A percentile compares a stretch with the other conserved stretches of the same genome.
phyloP scores from a whole-genome alignment of 441 rosid species.

The Arabidopsis lyrata region DNA sequence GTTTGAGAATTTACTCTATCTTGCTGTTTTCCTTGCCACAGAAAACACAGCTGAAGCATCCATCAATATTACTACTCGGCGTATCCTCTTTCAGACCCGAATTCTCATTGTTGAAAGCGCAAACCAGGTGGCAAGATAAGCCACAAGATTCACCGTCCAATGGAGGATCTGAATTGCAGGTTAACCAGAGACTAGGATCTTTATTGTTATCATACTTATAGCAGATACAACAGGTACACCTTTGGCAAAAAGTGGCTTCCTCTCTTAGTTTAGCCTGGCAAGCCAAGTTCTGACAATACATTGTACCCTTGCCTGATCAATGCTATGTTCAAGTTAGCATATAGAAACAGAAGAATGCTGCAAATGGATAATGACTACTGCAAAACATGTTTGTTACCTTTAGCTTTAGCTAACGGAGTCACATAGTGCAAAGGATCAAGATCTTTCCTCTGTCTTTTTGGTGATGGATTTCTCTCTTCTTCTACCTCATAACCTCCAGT shows the following conservation, averaged over 20 bases:
- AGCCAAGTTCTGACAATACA: slow-evolving; percentile 48
- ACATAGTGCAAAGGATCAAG: slow-evolving; percentile 46
- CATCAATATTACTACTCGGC: slow-evolving; percentile 27
- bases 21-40: slow-evolving; percentile 50
- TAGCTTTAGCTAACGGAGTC: neutral
- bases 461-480: slow-evolving; percentile 36
- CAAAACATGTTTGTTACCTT: slow-evolving; percentile 14
- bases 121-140: slow-evolving; percentile 52
- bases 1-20: slow-evolving; percentile 38
- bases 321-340: slow-evolving; percentile 1
- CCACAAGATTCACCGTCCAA: slow-evolving; percentile 51
- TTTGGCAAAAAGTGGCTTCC: slow-evolving; percentile 47
- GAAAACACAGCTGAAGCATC: slow-evolving; percentile 48
- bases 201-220: slow-evolving; percentile 51
- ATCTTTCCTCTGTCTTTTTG: slow-evolving; percentile 67
- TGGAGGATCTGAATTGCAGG: slow-evolving; percentile 41
- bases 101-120: slow-evolving; percentile 48
- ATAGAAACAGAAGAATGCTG: neutral
- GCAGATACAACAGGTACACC: slow-evolving; percentile 59
- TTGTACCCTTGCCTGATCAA: neutral
- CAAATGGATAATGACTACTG: neutral
- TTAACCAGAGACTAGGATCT: slow-evolving; percentile 59
- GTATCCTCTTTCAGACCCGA: slow-evolving; percentile 42
- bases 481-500: neutral
- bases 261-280: slow-evolving; percentile 46